Evolutionary conservation across 148 eudicot species (phyloP).

Genomic region (Persicaria tinctoria): DNA sequence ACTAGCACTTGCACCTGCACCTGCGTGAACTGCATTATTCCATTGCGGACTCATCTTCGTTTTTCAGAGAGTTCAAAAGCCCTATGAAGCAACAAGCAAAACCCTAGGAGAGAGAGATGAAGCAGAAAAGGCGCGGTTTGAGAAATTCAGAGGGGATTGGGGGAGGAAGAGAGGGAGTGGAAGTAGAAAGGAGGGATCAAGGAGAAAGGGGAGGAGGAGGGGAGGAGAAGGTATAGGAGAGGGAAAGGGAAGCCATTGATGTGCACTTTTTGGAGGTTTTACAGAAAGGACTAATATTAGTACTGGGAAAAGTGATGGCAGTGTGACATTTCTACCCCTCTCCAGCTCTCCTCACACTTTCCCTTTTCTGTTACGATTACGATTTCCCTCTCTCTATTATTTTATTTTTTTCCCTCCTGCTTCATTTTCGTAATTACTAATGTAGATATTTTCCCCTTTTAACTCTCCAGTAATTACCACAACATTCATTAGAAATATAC

Average conservation of each 20-base stretch:
- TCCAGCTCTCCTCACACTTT: too few relatives aligned
- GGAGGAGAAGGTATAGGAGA: not conserved
- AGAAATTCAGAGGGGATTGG: not conserved
- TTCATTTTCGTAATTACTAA: too few relatives aligned
- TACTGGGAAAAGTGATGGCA: too few relatives aligned
- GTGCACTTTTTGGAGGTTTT: not conserved
- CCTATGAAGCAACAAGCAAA: not conserved
- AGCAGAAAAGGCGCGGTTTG: not conserved
- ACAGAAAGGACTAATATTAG: too few relatives aligned
- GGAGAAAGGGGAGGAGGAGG: not conserved
- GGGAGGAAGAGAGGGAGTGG: not conserved
- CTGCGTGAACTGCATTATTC: not conserved
- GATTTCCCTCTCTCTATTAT: too few relatives aligned
- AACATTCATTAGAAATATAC: too few relatives aligned
- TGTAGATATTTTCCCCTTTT: too few relatives aligned
- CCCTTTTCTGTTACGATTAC: too few relatives aligned
- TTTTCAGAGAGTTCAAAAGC: not conserved
- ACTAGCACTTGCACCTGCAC: not conserved
- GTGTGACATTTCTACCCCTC: too few relatives aligned
- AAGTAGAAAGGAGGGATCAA: not conserved
- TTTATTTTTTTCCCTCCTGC: too few relatives aligned
- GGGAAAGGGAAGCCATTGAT: not conserved
- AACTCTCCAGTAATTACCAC: too few relatives aligned
- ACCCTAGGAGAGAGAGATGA: not conserved
- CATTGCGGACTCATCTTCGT: not conserved